Conservation (phyloP, 257 asterid genomes). For the Verbascum thapsus region DNA sequence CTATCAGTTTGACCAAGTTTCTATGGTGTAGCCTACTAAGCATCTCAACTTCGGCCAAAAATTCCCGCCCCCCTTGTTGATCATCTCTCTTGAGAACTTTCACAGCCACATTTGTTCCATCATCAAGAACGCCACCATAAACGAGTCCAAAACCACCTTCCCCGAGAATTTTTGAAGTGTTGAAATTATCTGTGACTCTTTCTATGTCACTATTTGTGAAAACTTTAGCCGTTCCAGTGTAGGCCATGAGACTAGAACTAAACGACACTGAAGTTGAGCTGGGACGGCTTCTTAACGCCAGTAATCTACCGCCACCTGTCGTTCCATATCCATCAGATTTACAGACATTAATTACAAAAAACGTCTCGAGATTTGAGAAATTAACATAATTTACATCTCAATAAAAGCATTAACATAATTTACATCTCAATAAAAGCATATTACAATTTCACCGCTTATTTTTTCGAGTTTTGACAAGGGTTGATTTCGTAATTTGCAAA, state of each 20-base stretch:
- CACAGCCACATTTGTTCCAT: slow-evolving; percentile 75
- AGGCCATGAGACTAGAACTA: slow-evolving; percentile 66
- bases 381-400: too few species aligned
- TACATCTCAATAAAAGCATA: too few species aligned
- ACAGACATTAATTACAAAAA: neutral
- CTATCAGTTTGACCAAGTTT: slow-evolving; percentile 79
- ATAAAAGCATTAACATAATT: too few species aligned
- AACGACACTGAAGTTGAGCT: slow-evolving; percentile 65
- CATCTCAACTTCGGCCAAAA: slow-evolving; percentile 96
- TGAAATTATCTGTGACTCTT: slow-evolving; percentile 62
- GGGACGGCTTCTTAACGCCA: slow-evolving; percentile 50
- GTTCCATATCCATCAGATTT: slow-evolving; percentile 18
- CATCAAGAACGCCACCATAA: slow-evolving; percentile 75
- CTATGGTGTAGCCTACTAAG: slow-evolving; percentile 85
- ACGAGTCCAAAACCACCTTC: slow-evolving; percentile 98
- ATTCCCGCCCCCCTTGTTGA: slow-evolving; percentile 82
- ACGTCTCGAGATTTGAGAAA: neutral
- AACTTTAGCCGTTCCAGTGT: slow-evolving; percentile 73
- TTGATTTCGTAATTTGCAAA: too few species aligned
- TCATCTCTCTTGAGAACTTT: slow-evolving; percentile 85
- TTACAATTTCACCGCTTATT: too few species aligned
- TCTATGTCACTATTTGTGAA: slow-evolving; percentile 58
- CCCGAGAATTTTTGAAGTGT: slow-evolving; percentile 57
- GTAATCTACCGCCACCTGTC: slow-evolving; percentile 55
- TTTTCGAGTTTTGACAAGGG: too few species aligned